Base-by-base conservation (phyloP, 2,329 filamentous ascomycete species). In the Aureobasidium sp. region DNA sequence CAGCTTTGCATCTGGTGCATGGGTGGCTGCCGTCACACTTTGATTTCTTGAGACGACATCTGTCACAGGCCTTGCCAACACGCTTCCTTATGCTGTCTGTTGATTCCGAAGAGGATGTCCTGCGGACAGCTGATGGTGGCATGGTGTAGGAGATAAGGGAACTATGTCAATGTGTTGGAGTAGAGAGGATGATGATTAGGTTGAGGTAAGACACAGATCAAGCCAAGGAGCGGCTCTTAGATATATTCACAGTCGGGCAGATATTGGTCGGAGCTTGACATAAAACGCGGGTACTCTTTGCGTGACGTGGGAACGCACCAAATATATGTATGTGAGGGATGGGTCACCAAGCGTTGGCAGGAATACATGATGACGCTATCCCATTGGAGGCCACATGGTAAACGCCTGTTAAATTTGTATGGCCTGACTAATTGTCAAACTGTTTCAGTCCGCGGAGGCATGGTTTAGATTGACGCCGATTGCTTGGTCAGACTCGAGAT, bases 21-120 rank as follows among this genome's bases (percentile, higher is more conserved):
- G 84, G 84, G 67, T 77, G 82, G 41, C 80, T 77, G 66, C 84
- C 84, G 69, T 87, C 84, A 72, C 84, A 87, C 81, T 87, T 87
- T 70, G 84, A 86, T 71, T 87, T 87, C 74, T 87, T 87, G 63
- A 86, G 68, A 52, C 84, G 78, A 75, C 84, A 87, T 63, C 84
- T 79, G 73, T 87, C 84, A 72, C 84, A 87, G 27, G 84, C 84
- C 74, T 87, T 87, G 72, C 84, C 85, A 42, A 87, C 84, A 69
- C 84, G 78, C 74, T 87, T 87, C 67, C 84, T 73, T 63, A 79
- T 77, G 66, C 78, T 79, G 52, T 66, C 64, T 48, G 65, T 74
- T 39, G 62, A 63, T 32, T 63, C 62, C 23, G 46, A 44, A 32
- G 62, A 63, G 17, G 62, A 59, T 9, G 44, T 59, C 37, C 62